Evolutionary conservation across 495 filamentous ascomycete species (phyloP), one percentile per base, ranked within the genome.

Genomic region (Articulospora tetracladia): DNA sequence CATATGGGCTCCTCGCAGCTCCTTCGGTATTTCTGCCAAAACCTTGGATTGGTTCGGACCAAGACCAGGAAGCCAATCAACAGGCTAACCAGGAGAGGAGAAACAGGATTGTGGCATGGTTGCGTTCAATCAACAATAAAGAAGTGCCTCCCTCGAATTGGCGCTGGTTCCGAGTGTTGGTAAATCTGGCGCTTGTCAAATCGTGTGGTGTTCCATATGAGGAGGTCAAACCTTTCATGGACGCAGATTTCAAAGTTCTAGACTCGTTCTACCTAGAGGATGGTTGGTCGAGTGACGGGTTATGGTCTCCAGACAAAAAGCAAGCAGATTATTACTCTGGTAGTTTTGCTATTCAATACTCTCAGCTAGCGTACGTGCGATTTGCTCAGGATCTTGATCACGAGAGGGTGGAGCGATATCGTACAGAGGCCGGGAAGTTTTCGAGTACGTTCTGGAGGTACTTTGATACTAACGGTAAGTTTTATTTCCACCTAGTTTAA

Each of bases 301-400:
- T 44, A 28, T 68, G 62, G 62, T 20, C 51, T 6, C 26, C 47
- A 19, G 77, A 72, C n/a, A 77, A 79, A 53, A 74, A 78, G 24
- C 83, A 85, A 62, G 78, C 81, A 73, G 83, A 85, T 58, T 86
- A 86, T 64, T 86, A 86, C 66, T 85, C 82, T 8, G 82, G 83
- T 15, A 79, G 77, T 32, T 85, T 84, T 67, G 83, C 82, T 0
- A 84, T 85, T 60, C 82, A 85, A 63, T 85, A 79, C 61, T 65
- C 81, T 26, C 81, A 85, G 61, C 69, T 86, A 6, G 70, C 84
- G 8, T 86, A 85, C 68, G 71, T 77, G 12, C 79, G 78, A 51
- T 64, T 84, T 20, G 82, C 82, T 1, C 79, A 69, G 0, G 78
- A 81, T 26, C 76, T 77, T 51, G 83, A 86, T 60, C 76, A 75